These are phyloP conservation scores for Fusarium nanum DNA, from an alignment of 2,329 filamentous ascomycete genomes.

Conservation along the genomic window DNA sequence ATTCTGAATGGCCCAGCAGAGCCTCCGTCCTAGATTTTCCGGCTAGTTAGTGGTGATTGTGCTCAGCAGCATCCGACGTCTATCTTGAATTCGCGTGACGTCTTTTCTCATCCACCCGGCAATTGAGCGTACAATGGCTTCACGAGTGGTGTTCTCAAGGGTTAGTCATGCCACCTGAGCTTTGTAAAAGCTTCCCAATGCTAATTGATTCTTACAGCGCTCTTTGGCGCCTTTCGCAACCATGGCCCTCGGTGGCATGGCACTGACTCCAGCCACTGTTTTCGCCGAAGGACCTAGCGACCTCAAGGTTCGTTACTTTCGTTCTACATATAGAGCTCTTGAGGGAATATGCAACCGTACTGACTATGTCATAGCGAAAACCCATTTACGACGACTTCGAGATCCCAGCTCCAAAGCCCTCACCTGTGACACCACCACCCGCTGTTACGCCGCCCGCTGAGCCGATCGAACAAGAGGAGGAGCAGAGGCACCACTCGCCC, in stretches of 20 bases:
- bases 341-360: not conserved
- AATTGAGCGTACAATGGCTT: constrained; percentile 68
- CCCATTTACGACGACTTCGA: constrained; percentile 85
- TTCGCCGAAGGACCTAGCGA: constrained; percentile 63
- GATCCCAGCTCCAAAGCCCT: constrained; percentile 53
- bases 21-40: constrained; percentile 49
- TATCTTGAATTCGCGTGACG: constrained; percentile 46
- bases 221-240: constrained; percentile 66
- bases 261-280: constrained; percentile 60
- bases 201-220: constrained; percentile 57
- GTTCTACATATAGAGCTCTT: not conserved
- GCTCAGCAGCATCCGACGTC: constrained; percentile 37
- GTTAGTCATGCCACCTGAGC: constrained; percentile 52
- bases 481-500: constrained; percentile 61
- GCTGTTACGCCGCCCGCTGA: constrained; percentile 46
- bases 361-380: constrained; percentile 59
- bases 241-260: constrained; percentile 61
- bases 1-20: constrained; percentile 37
- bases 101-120: constrained; percentile 47
- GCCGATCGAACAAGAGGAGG: constrained; percentile 51
- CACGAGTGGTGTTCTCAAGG: constrained; percentile 69
- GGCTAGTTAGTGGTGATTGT: constrained; percentile 39
- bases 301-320: constrained; percentile 47
- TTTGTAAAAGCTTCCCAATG: constrained; percentile 33
- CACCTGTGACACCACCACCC: constrained; percentile 46